Percentiles rank a stretch among this genome's conserved stretches.
phyloP scores from a whole-genome alignment of 2,329 filamentous ascomycete genomes.

The Metarhizium robertsii region DNA sequence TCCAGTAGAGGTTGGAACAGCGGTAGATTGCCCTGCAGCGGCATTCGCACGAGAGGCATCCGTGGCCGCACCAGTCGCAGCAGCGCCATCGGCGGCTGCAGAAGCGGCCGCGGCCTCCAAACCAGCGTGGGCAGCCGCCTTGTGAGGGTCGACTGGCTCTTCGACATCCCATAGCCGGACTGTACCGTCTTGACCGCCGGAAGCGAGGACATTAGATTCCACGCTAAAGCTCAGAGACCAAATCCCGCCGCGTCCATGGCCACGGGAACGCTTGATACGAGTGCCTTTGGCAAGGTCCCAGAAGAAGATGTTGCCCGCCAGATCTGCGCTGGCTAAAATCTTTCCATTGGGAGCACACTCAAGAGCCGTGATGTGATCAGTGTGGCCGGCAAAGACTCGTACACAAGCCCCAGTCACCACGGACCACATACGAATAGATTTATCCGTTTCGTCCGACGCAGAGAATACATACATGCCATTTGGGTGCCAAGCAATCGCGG shows the following conservation, averaged over 20 bases:
- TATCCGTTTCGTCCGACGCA: slow-evolving; percentile 73
- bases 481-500: slow-evolving; percentile 84
- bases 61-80: slow-evolving; percentile 16
- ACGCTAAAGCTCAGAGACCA: slow-evolving; percentile 90
- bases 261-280: slow-evolving; percentile 83
- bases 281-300: slow-evolving; percentile 89
- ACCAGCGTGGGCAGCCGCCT: slow-evolving; percentile 38
- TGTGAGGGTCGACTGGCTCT: slow-evolving; percentile 56
- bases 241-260: slow-evolving; percentile 87
- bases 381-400: slow-evolving; percentile 86
- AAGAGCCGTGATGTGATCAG: slow-evolving; percentile 74
- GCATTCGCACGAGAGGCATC: slow-evolving; percentile 15
- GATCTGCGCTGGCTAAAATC: slow-evolving; percentile 83
- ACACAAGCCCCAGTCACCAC: slow-evolving; percentile 81
- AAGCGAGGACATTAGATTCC: slow-evolving; percentile 83
- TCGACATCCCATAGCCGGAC: slow-evolving; percentile 91
- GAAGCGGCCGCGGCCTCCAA: slow-evolving; percentile 32
- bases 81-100: slow-evolving; percentile 34
- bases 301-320: slow-evolving; percentile 80
- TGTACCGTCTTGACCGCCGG: slow-evolving; percentile 83
- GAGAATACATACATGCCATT: slow-evolving; percentile 94
- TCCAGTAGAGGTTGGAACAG: slow-evolving; percentile 17
- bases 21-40: slow-evolving; percentile 17
- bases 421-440: slow-evolving; percentile 95
- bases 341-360: slow-evolving; percentile 83